Conservation (phyloP, 1,284 basidiomycete species). For the Naganishia sp. region DNA sequence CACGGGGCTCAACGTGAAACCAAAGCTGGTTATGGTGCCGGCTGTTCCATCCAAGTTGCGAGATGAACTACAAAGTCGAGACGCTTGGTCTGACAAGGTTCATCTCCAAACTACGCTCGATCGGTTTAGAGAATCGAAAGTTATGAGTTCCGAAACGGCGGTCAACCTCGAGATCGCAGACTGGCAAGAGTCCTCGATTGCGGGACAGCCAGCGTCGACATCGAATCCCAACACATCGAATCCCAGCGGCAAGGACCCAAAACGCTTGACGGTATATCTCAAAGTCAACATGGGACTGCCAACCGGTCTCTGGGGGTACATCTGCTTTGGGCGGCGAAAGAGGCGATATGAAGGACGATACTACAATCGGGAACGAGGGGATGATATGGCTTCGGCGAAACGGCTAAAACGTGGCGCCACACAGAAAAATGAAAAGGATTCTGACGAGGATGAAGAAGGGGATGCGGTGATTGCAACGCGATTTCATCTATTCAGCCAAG, state of each 20-base stretch:
- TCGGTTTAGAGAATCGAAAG: not conserved
- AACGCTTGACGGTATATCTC: conserved; percentile 7
- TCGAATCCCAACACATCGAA: too few species aligned
- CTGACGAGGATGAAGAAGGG: conserved; percentile 14
- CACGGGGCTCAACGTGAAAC: conserved; percentile 24
- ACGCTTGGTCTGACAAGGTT: not conserved
- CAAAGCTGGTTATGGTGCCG: conserved; percentile 10
- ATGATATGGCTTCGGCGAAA: conserved; percentile 12
- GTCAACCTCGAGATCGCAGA: conserved; percentile 6
- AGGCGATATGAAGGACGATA: conserved; percentile 24
- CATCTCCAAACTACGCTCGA: conserved; percentile 9
- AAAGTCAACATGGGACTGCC: conserved; percentile 18
- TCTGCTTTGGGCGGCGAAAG: conserved; percentile 15
- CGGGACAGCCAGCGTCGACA: not conserved
- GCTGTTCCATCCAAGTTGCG: conserved; percentile 2
- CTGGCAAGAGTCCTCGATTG: not conserved
- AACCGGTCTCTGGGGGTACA: conserved; percentile 22
- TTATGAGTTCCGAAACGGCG: not conserved
- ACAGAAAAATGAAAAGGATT: not conserved
- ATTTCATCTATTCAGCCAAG: conserved; percentile 21
- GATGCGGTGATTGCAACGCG: conserved; percentile 16
- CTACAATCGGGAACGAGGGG: conserved; percentile 6
- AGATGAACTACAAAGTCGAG: not conserved
- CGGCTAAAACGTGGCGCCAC: not conserved
- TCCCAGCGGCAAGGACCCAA: not conserved